Evolutionary conservation across 257 asterid genomes (phyloP).

Genomic region (Anisodus acutangulus): DNA sequence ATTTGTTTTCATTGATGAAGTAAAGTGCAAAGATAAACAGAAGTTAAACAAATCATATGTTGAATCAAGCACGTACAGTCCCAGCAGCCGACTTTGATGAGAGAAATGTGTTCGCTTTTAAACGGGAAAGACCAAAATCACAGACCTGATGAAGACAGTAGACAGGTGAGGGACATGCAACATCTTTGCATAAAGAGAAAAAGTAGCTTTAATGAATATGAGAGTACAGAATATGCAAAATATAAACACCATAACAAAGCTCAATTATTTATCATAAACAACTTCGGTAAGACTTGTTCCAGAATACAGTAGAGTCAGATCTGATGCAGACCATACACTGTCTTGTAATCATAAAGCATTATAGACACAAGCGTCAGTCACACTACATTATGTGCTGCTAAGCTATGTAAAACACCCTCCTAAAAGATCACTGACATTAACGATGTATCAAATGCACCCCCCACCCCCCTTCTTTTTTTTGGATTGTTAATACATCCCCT

Average conservation of each 20-base stretch:
- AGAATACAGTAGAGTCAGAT: too few relatives aligned
- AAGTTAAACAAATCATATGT: neutral
- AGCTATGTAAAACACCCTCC: too few relatives aligned
- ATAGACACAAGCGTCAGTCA: neutral
- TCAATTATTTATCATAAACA: slow-evolving; percentile 13
- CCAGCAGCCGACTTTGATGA: slow-evolving; percentile 99
- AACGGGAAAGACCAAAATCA: slow-evolving; percentile 97
- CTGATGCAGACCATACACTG: neutral
- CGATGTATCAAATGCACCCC: too few relatives aligned
- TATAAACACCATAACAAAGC: neutral
- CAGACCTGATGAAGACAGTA: slow-evolving; percentile 68
- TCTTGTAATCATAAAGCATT: slow-evolving; percentile 2
- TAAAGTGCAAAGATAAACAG: slow-evolving; percentile 32
- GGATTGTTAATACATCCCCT: neutral
- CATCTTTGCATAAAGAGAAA: neutral
- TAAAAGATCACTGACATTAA: neutral
- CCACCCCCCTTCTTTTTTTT: too few relatives aligned
- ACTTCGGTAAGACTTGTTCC: neutral
- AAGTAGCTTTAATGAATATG: neutral
- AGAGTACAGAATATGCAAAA: slow-evolving; percentile 1
- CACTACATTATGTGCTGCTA: too few relatives aligned
- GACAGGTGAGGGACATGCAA: neutral
- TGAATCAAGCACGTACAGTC: slow-evolving; percentile 64
- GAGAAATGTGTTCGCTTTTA: slow-evolving; percentile 90
- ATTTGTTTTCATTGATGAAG: neutral